Conservation (phyloP, 768 basidiomycete species). For the Phylloporus arenicola region DNA sequence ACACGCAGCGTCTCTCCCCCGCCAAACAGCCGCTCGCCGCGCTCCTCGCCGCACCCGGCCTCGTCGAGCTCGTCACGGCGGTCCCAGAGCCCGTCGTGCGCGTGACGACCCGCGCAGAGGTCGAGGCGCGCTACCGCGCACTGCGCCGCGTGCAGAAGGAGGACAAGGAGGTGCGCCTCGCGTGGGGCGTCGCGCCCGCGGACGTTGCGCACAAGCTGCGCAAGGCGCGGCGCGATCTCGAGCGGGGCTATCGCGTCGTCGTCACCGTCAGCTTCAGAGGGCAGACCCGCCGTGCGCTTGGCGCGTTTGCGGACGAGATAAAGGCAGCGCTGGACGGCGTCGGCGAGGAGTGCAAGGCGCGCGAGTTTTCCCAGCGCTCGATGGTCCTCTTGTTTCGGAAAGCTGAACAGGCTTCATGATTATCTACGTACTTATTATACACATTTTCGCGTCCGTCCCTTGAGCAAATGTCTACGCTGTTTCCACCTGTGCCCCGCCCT, state of each 20-base stretch:
- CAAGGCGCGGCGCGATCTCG: slow-evolving; percentile 52
- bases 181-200: slow-evolving; percentile 55
- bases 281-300: slow-evolving; percentile 36
- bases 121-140: slow-evolving; percentile 35
- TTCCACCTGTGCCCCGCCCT: slow-evolving; percentile 16
- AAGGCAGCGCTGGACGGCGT: slow-evolving; percentile 41
- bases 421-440: slow-evolving; percentile 23
- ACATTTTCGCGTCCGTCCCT: slow-evolving; percentile 22
- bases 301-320: slow-evolving; percentile 40
- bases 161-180: slow-evolving; percentile 66
- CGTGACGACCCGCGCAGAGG: slow-evolving; percentile 44
- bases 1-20: slow-evolving; percentile 36
- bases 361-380: slow-evolving; percentile 34
- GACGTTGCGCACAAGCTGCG: slow-evolving; percentile 65
- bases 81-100: slow-evolving; percentile 56
- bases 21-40: slow-evolving; percentile 30
- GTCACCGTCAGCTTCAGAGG: slow-evolving; percentile 50
- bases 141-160: slow-evolving; percentile 31
- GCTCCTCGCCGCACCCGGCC: slow-evolving; percentile 46
- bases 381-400: slow-evolving; percentile 44
- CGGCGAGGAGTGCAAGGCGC: slow-evolving; percentile 48
- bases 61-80: slow-evolving; percentile 51
- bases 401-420: slow-evolving; percentile 3
- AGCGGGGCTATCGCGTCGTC: slow-evolving; percentile 53
- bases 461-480: slow-evolving; percentile 7